Evolutionary conservation across 2,329 filamentous ascomycete genomes (phyloP).

Genomic region (Aspergillus pseudoviridinutans): DNA sequence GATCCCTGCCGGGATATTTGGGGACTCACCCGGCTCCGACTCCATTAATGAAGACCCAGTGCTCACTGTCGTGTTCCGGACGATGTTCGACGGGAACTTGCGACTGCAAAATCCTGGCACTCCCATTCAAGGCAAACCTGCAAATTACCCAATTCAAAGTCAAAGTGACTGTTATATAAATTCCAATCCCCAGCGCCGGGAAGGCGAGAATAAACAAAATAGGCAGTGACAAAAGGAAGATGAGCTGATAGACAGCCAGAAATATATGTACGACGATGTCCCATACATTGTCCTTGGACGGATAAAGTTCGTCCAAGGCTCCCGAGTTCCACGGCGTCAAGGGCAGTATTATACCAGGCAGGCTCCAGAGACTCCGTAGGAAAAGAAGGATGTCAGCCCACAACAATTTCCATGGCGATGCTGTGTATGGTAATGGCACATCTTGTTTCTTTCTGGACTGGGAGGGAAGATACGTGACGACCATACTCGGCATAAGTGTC

Average conservation of each 20-base stretch:
- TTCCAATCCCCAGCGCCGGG: slow-evolving; percentile 29
- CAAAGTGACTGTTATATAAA: slow-evolving; percentile 26
- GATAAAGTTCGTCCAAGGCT: slow-evolving; percentile 61
- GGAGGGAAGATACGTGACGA: slow-evolving; percentile 4
- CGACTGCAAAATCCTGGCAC: slow-evolving; percentile 48
- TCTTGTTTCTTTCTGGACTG: slow-evolving; percentile 9
- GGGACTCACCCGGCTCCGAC: slow-evolving; percentile 44
- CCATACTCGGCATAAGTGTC: slow-evolving; percentile 1
- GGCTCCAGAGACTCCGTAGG: slow-evolving; percentile 26
- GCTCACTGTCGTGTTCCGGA: slow-evolving; percentile 55
- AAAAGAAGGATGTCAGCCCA: slow-evolving; percentile 39
- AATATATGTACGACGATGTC: slow-evolving; percentile 57
- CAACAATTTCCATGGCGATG: slow-evolving; percentile 37
- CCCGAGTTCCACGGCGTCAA: slow-evolving; percentile 50
- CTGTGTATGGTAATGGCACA: slow-evolving; percentile 34
- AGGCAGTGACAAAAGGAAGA: slow-evolving; percentile 58
- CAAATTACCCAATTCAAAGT: slow-evolving; percentile 28
- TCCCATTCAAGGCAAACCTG: slow-evolving; percentile 35
- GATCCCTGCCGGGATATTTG: not conserved
- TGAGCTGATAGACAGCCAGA: slow-evolving; percentile 56
- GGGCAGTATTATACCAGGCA: slow-evolving; percentile 62
- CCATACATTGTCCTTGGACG: slow-evolving; percentile 54
- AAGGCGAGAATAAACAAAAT: slow-evolving; percentile 44
- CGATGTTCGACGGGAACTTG: slow-evolving; percentile 12
- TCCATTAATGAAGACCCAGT: slow-evolving; percentile 79